These are phyloP conservation scores for Stramenopiles sp. DNA, from an alignment of 352 stramenopile species.

Conservation along the genomic window DNA sequence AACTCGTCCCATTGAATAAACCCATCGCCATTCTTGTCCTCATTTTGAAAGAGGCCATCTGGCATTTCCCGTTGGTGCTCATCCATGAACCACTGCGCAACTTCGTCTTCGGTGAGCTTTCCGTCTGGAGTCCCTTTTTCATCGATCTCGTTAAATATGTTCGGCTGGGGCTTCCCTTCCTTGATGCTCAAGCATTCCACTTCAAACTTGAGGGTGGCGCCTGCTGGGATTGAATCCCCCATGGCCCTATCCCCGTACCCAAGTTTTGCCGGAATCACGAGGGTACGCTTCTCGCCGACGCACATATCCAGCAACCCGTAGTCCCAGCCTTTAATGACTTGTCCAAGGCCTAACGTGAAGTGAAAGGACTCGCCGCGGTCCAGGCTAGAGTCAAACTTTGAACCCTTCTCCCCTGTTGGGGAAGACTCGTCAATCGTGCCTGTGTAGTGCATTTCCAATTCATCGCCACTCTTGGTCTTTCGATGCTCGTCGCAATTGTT, in stretches of 20 bases:
- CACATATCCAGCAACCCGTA: conserved; percentile 51
- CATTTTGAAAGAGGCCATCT: no score
- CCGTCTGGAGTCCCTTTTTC: no score
- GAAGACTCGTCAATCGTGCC: conserved; percentile 66
- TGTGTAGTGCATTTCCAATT: conserved; percentile 85
- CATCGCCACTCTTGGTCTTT: conserved; percentile 51
- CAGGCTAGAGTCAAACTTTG: conserved; percentile 88
- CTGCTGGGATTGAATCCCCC: conserved; percentile 70
- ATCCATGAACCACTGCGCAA: no score
- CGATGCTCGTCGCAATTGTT: conserved; percentile 37
- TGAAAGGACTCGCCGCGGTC: conserved; percentile 74
- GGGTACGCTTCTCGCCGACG: conserved; percentile 54
- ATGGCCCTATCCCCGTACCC: conserved; percentile 78
- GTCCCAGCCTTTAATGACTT: conserved; percentile 69
- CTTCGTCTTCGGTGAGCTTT: no score
- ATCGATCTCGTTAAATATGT: no score
- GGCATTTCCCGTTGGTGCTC: no score
- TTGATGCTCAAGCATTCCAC: conserved; percentile 89
- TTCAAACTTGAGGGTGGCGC: conserved; percentile 82
- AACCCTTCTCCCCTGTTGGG: conserved; percentile 43
- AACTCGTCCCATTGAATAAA: no score
- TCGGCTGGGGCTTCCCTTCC: no score
- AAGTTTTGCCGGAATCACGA: conserved; percentile 58
- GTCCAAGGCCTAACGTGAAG: conserved; percentile 72
- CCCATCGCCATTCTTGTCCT: no score